Conservation (phyloP, 345 rosid species). For the Ceriops tagal region DNA sequence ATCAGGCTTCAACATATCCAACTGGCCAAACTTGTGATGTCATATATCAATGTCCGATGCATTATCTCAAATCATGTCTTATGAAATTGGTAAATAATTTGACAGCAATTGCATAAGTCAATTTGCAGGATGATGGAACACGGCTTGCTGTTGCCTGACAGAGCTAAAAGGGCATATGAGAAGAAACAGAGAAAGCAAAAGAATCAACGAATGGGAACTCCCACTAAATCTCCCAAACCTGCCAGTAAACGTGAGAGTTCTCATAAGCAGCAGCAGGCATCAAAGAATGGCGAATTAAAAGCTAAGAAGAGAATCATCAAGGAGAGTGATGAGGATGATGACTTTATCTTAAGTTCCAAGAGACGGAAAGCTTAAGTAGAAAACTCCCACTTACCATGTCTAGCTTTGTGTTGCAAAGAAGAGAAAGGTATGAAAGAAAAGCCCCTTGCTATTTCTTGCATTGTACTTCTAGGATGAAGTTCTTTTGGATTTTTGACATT, state of each 20-base stretch:
- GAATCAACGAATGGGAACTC: constrained; percentile 66
- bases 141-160: constrained; percentile 74
- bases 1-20: no score
- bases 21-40: no score
- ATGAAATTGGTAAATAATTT: no score
- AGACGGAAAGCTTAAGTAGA: constrained; percentile 58
- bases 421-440: constrained; percentile 15
- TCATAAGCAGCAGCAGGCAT: constrained; percentile 46
- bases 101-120: not conserved
- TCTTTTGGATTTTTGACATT: constrained; percentile 23
- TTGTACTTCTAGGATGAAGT: constrained; percentile 17
- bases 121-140: constrained; percentile 95
- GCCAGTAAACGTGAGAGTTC: constrained; percentile 58
- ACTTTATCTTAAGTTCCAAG: constrained; percentile 53
- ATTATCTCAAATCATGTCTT: no score
- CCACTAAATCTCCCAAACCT: constrained; percentile 48
- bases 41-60: no score
- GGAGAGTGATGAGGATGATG: constrained; percentile 42
- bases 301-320: constrained; percentile 56
- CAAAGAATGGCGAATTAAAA: constrained; percentile 57
- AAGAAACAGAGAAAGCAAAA: constrained; percentile 89
- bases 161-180: constrained; percentile 67
- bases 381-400: no score
- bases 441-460: constrained; percentile 10
- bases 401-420: no score